Conservation (phyloP, 306 rosid genomes). For the Gastrolobium villosum region DNA sequence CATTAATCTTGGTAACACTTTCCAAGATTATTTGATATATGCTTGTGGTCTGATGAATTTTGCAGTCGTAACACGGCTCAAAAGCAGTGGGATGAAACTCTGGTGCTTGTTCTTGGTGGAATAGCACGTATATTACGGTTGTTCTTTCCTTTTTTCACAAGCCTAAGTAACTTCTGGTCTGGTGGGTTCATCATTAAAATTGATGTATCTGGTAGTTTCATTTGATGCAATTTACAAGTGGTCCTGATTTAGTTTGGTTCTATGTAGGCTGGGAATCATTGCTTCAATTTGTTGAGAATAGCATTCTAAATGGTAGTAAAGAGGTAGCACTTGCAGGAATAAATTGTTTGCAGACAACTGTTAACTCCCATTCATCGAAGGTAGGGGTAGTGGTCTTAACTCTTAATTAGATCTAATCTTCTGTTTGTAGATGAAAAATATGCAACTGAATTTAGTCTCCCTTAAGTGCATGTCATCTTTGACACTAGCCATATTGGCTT, state of each 20-base stretch:
- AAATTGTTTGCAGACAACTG: constrained; percentile 86
- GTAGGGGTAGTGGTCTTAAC: constrained; percentile 53
- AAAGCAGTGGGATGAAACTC: constrained; percentile 99
- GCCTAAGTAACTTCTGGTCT: constrained; percentile 85
- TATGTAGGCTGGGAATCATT: constrained; percentile 93
- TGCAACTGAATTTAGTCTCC: constrained; percentile 23
- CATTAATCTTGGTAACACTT: constrained; percentile 24
- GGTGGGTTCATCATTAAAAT: constrained; percentile 64
- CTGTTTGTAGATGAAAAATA: constrained; percentile 44
- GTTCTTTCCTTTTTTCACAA: constrained; percentile 88
- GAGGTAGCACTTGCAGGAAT: constrained; percentile 98
- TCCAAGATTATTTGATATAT: constrained; percentile 21
- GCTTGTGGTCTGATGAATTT: constrained; percentile 48
- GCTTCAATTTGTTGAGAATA: constrained; percentile 86
- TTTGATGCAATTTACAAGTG: constrained; percentile 36
- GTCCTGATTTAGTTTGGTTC: constrained; percentile 44
- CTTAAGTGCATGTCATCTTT: constrained; percentile 11
- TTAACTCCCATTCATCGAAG: constrained; percentile 89
- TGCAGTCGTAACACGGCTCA: constrained; percentile 99
- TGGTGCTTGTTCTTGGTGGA: constrained; percentile 92
- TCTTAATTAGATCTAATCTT: constrained; percentile 28
- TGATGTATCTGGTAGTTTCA: constrained; percentile 45
- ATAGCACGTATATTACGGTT: constrained; percentile 88
- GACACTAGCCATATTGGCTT: constrained; percentile 36
- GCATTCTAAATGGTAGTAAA: constrained; percentile 85